Conservation (phyloP, 2,329 filamentous ascomycete species). For the Pseudopyricularia cyperi region DNA sequence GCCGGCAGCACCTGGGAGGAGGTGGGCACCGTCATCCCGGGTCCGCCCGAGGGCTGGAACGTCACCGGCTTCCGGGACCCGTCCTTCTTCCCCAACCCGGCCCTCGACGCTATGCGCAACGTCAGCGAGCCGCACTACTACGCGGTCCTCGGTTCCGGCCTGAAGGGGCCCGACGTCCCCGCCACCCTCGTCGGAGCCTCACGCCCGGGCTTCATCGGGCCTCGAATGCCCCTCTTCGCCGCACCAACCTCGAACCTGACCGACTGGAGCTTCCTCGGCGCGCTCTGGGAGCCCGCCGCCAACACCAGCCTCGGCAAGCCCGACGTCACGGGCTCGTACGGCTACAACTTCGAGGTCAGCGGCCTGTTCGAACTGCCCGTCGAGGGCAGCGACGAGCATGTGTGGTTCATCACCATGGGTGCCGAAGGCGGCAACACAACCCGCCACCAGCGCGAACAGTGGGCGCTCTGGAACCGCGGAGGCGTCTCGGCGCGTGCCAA, state of each 20-base stretch:
- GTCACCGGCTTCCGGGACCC: conserved; percentile 1
- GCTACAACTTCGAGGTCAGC: conserved; percentile 2
- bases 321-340: conserved; percentile 1
- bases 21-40: neutral
- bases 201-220: neutral
- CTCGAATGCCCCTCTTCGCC: neutral
- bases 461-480: neutral
- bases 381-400: neutral
- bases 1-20: neutral
- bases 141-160: neutral
- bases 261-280: neutral
- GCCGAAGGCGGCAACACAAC: neutral
- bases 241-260: neutral
- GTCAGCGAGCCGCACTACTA: neutral
- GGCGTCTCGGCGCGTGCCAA: neutral
- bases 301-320: neutral
- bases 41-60: conserved; percentile 1
- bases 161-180: neutral
- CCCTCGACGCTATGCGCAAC: neutral
- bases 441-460: conserved; percentile 1
- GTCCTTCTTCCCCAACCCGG: neutral
- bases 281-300: neutral
- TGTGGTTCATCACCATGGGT: neutral
- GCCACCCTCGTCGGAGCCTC: neutral
- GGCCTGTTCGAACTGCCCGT: neutral